Evolutionary conservation across 78 protist genomes (phyloP).

Genomic region (Pigoraptor vietnamica): DNA sequence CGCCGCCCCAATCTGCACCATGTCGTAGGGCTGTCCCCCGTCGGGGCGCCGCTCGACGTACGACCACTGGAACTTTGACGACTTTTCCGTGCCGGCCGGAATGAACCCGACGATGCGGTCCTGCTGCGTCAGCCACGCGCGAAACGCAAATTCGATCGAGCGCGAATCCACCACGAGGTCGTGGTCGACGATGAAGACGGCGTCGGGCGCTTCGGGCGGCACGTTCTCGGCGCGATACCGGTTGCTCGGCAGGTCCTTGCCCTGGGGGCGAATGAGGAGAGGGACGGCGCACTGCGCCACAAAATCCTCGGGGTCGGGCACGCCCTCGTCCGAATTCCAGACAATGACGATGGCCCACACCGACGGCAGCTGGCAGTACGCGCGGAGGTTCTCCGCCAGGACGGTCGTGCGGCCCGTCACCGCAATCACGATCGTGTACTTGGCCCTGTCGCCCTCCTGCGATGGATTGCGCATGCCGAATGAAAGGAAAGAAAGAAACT

Average conservation of each 20-base stretch:
- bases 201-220: not conserved
- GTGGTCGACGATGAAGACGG: not conserved
- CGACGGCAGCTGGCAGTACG: not conserved
- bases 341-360: not conserved
- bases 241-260: not conserved
- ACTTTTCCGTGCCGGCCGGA: not conserved
- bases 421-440: not conserved
- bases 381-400: not conserved
- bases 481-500: too few species aligned
- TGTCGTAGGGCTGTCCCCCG: not conserved
- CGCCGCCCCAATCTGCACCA: not conserved
- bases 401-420: not conserved
- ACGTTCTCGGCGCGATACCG: not conserved
- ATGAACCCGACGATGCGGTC: not conserved
- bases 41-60: not conserved
- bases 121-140: not conserved
- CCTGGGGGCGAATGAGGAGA: not conserved
- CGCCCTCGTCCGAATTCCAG: not conserved
- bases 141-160: not conserved
- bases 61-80: not conserved
- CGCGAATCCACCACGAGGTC: not conserved
- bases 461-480: too few species aligned
- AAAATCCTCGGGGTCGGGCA: not conserved
- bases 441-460: not conserved
- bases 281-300: not conserved